Conservation (phyloP, 2,329 filamentous ascomycete genomes). For the Neofusicoccum umdonicola region DNA sequence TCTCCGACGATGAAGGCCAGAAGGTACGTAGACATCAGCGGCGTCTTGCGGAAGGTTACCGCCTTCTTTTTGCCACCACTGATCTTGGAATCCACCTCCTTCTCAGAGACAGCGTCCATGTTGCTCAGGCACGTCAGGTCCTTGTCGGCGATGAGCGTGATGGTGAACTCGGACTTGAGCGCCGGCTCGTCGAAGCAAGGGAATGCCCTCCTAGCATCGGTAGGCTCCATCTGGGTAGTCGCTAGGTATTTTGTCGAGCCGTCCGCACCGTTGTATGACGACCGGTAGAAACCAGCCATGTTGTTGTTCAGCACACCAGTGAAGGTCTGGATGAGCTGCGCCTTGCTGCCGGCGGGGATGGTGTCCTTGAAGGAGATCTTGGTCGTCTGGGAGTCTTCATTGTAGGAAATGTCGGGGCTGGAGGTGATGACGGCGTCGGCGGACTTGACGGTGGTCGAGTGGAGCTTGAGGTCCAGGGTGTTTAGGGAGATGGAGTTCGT, state of each 20-base stretch:
- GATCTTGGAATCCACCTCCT: conserved; percentile 63
- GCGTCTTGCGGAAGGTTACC: conserved; percentile 88
- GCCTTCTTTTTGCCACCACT: conserved; percentile 70
- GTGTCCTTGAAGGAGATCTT: conserved; percentile 75
- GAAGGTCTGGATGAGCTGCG: conserved; percentile 74
- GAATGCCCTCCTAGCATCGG: conserved; percentile 87
- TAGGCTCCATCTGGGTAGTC: conserved; percentile 94
- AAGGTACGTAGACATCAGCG: conserved; percentile 94
- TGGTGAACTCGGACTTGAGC: conserved; percentile 90
- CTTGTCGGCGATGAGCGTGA: conserved; percentile 88
- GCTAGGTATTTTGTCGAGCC: conserved; percentile 80
- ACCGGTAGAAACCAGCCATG: conserved; percentile 97
- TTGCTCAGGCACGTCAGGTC: conserved; percentile 89
- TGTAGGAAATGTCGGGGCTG: conserved; percentile 67
- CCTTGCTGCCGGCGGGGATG: conserved; percentile 72
- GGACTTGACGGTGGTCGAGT: conserved; percentile 66
- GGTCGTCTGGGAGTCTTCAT: conserved; percentile 77
- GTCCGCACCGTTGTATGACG: conserved; percentile 81
- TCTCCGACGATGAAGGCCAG: conserved; percentile 92
- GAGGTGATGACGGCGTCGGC: conserved; percentile 58
- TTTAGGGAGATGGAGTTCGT: conserved; percentile 84
- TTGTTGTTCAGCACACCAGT: conserved; percentile 82
- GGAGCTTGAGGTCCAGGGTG: conserved; percentile 80
- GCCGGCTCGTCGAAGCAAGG: conserved; percentile 98
- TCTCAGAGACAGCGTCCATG: conserved; percentile 89